These are phyloP conservation scores for Nicotiana tomentosiformis DNA, from an alignment of 257 asterid species.

Conservation along the genomic window DNA sequence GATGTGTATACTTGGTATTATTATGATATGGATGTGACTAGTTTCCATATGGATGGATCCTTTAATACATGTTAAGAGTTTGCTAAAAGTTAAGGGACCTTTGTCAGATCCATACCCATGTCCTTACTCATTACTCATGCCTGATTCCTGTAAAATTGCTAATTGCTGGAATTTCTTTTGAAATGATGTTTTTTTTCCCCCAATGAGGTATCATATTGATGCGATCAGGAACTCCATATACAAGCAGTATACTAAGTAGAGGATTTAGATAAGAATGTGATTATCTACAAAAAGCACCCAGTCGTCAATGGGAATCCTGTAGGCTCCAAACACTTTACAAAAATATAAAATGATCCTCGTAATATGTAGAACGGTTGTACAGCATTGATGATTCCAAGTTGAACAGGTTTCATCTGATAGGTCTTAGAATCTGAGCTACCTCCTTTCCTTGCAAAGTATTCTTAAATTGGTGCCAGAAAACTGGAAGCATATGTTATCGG, in stretches of 20 bases:
- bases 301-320: not conserved
- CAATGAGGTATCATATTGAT: not conserved
- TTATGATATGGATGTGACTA: not conserved
- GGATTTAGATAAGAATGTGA: not conserved
- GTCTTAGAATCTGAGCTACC: not conserved
- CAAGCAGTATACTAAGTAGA: not conserved
- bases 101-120: not conserved
- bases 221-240: not conserved
- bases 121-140: not conserved
- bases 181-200: not conserved
- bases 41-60: not conserved
- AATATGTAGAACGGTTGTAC: not conserved
- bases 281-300: not conserved
- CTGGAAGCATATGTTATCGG: not conserved
- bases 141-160: not conserved
- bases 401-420: not conserved
- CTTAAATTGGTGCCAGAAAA: not conserved
- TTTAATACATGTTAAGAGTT: not conserved
- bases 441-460: not conserved
- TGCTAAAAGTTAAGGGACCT: not conserved
- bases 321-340: not conserved
- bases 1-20: not conserved
- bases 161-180: not conserved
- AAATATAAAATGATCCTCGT: not conserved
- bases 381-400: not conserved